phyloP scores from a whole-genome alignment of 2,329 filamentous ascomycete species.

The Pseudodiploospora longispora region DNA sequence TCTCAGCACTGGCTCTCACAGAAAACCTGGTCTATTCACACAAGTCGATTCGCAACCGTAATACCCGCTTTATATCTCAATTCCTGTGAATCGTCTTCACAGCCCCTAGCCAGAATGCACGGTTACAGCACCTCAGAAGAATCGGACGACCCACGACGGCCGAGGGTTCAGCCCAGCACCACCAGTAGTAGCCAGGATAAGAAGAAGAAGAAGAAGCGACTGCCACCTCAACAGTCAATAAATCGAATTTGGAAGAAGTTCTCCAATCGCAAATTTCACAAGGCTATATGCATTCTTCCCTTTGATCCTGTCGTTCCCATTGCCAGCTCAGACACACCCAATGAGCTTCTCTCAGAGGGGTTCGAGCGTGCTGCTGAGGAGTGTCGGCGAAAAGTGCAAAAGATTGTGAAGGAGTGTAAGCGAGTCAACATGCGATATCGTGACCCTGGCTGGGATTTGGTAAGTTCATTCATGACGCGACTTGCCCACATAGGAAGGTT shows the following conservation, averaged over 20 bases:
- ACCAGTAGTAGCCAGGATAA: constrained; percentile 30
- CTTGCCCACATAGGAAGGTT: not conserved
- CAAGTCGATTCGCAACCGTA: not conserved
- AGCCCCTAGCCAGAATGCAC: constrained; percentile 22
- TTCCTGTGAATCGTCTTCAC: not conserved
- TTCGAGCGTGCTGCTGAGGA: constrained; percentile 58
- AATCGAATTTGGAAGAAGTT: constrained; percentile 60
- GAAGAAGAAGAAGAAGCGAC: constrained; percentile 51
- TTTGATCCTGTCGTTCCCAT: constrained; percentile 51
- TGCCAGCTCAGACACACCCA: constrained; percentile 43
- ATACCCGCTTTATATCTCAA: not conserved
- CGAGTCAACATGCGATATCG: constrained; percentile 74
- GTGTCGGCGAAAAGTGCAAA: constrained; percentile 53
- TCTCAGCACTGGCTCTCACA: not conserved
- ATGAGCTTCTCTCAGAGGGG: constrained; percentile 51
- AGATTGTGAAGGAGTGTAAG: constrained; percentile 57
- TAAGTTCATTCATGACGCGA: constrained; percentile 26
- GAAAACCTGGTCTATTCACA: not conserved
- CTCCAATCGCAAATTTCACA: constrained; percentile 51
- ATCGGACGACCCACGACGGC: constrained; percentile 37
- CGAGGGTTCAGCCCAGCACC: constrained; percentile 24
- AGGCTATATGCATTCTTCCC: constrained; percentile 56
- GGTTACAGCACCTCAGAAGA: constrained; percentile 44
- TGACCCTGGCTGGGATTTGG: constrained; percentile 53
- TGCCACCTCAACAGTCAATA: constrained; percentile 56